Base-by-base conservation (phyloP, 805 yeast genomes). In the Zygosaccharomyces bisporus region DNA sequence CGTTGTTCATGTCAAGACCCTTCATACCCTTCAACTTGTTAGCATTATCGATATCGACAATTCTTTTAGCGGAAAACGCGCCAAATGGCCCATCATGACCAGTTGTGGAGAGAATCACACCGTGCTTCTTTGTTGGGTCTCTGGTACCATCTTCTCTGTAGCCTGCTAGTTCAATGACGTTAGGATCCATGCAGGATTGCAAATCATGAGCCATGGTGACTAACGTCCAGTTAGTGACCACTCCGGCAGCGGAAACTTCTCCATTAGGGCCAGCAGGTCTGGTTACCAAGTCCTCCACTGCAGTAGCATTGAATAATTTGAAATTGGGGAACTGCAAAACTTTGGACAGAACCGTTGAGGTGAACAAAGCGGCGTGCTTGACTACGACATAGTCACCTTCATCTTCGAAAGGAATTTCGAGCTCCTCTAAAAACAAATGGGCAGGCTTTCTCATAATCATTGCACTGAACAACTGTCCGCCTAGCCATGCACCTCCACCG, bases 51-150 rank as follows among this genome's bases (percentile, higher is more conserved):
- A 76, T 69, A 43, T 73, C 67, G 18, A 74, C 79, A 39, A 78
- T 71, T 66, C 90, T 76, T 72, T 83, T 83, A 51, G 84, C 88
- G 49, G 80, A 75, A 69, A 81, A 82, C 6, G 90, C 89, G 47
- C 90, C 90, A 67, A 83, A 81, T 41, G 88, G 89, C 57, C 91
- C 90, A 61, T 83, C 91, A 60, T 83, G 90, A 47, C 90, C 91
- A 24, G 87, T 78, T 50, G 88, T 79, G 12, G 88, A 81, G 46
- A 84, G 70, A 45, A 83, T 78, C 44, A 84, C 79, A 57, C 67
- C 67, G 44, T 60, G 64, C 47, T 58, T 62, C 44, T 55, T 47
- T 30, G 60, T 70, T 62, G 49, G 73, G 34, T 62, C 67, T 33
- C 64, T 55, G 12, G 60, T 41, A 37, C 67, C 67, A 39, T 62